Conservation (phyloP, 495 filamentous ascomycete species). For the Xylona heveae region DNA sequence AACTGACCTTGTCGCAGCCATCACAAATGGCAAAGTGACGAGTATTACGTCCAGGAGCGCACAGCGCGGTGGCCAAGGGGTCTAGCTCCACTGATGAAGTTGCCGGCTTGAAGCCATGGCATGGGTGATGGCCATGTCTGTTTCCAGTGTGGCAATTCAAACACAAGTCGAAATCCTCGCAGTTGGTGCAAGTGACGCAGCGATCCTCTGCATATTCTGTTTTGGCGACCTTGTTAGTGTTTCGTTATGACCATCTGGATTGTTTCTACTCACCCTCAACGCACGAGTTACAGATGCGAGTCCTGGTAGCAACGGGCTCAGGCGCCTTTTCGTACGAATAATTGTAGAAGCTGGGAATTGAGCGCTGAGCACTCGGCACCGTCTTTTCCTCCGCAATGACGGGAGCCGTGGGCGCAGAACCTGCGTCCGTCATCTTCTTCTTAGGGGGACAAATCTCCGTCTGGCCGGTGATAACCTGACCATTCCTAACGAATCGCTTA, state of each 20-base stretch:
- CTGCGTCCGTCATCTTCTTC: slow-evolving; percentile 14
- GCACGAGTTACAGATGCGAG: slow-evolving; percentile 86
- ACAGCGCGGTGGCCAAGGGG: slow-evolving; percentile 32
- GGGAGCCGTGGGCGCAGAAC: too few species aligned
- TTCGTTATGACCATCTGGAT: background rate
- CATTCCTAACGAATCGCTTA: slow-evolving; percentile 63
- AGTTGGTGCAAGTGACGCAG: slow-evolving; percentile 68
- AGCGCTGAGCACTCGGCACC: background rate
- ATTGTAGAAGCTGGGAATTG: background rate
- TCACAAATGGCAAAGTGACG: slow-evolving; percentile 83
- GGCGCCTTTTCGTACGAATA: slow-evolving; percentile 1
- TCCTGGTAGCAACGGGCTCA: slow-evolving; percentile 6
- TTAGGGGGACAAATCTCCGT: slow-evolving; percentile 61
- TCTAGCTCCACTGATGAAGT: slow-evolving; percentile 33
- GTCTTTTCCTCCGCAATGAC: too few species aligned
- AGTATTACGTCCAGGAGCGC: slow-evolving; percentile 61
- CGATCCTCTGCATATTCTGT: slow-evolving; percentile 49
- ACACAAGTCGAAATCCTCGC: slow-evolving; percentile 87
- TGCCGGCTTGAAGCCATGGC: slow-evolving; percentile 53
- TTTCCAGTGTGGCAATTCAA: slow-evolving; percentile 49
- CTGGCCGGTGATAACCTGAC: slow-evolving; percentile 59
- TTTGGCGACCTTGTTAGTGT: background rate
- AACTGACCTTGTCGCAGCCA: slow-evolving; percentile 61
- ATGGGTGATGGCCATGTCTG: slow-evolving; percentile 84
- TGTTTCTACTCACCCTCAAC: slow-evolving; percentile 38